phyloP scores from a whole-genome alignment of 306 rosid species.

The Benincasa hispida region DNA sequence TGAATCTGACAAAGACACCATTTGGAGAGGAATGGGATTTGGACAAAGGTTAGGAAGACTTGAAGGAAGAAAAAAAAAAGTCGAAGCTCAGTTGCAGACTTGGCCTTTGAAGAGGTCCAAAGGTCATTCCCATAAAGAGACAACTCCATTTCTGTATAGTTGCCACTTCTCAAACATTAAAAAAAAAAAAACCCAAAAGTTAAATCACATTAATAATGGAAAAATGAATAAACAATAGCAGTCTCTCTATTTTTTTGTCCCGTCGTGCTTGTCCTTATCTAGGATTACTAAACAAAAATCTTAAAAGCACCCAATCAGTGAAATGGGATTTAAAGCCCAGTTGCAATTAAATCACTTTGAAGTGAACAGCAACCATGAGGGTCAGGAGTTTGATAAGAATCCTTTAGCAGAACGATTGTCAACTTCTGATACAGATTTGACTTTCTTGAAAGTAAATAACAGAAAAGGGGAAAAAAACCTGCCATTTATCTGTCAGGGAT shows the following conservation, averaged over 20 bases:
- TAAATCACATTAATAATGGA: background rate
- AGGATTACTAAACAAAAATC: background rate
- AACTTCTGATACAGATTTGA: background rate
- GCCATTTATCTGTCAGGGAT: background rate
- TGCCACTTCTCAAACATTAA: background rate
- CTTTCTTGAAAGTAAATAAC: background rate
- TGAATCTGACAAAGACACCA: slow-evolving; percentile 1
- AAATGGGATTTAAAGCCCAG: background rate
- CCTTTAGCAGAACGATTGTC: background rate
- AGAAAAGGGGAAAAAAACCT: background rate
- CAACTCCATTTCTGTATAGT: background rate
- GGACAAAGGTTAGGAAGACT: background rate
- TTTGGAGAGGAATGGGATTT: background rate
- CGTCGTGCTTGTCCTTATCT: background rate
- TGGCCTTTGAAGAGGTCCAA: slow-evolving; percentile 8
- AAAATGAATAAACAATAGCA: background rate
- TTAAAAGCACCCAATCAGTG: background rate
- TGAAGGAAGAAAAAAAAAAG: background rate
- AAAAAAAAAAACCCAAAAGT: background rate
- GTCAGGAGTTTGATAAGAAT: background rate
- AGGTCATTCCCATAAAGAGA: background rate
- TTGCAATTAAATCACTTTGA: background rate
- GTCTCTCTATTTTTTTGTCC: background rate
- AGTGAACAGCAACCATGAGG: background rate
- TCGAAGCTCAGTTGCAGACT: background rate